Evolutionary conservation across 768 basidiomycete genomes (phyloP).

Genomic region (Podaxis sp.): DNA sequence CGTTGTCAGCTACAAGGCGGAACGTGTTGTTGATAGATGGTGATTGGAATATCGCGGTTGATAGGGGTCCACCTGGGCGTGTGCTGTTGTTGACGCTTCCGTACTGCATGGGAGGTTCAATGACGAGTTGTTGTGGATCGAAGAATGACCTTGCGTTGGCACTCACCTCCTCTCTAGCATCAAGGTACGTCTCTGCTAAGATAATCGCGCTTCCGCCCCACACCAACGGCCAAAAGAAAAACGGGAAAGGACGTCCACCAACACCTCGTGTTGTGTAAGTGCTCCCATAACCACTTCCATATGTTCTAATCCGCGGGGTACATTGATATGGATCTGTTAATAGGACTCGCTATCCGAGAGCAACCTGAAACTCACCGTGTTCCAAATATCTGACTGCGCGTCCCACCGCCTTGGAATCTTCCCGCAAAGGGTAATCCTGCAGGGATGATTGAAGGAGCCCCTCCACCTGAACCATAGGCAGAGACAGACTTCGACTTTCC

Average conservation of each 20-base stretch:
- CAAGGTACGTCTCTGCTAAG: background rate
- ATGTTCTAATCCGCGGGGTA: constrained; percentile 32
- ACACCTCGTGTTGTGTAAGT: constrained; percentile 36
- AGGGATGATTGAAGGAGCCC: constrained; percentile 32
- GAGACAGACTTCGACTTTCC: constrained; percentile 2
- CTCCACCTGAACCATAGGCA: constrained; percentile 21
- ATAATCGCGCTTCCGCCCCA: constrained; percentile 36
- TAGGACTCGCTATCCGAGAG: background rate
- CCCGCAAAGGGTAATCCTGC: constrained; percentile 42
- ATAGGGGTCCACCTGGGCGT: constrained; percentile 45
- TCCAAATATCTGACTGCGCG: constrained; percentile 40
- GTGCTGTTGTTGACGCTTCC: constrained; percentile 39
- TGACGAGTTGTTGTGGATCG: background rate
- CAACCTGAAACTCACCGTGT: constrained; percentile 32
- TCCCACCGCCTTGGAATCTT: constrained; percentile 49
- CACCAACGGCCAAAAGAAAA: constrained; percentile 60
- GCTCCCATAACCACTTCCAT: constrained; percentile 60
- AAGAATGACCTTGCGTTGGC: background rate
- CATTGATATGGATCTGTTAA: constrained; percentile 5
- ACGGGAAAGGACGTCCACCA: constrained; percentile 52
- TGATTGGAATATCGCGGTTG: constrained; percentile 41
- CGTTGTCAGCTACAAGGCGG: constrained; percentile 44
- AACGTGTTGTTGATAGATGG: constrained; percentile 36
- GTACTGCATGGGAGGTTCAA: constrained; percentile 32
- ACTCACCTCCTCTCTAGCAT: background rate